Evolutionary conservation across 345 rosid species (phyloP).

Genomic region (Lepidium didymum): DNA sequence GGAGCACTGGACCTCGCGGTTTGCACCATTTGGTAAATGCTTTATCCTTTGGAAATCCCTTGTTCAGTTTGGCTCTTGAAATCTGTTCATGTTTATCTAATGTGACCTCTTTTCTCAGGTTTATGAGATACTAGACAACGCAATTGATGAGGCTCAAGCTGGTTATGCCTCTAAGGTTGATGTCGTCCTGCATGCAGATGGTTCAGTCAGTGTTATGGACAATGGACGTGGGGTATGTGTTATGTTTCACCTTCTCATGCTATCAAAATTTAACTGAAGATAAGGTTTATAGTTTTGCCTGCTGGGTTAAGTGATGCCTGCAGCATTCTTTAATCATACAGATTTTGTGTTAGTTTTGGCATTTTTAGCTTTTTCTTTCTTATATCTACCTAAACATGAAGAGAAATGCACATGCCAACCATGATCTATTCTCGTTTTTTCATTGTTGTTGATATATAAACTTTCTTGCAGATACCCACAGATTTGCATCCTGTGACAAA

Average conservation of each 20-base stretch:
- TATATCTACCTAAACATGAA: neutral
- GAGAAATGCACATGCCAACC: neutral
- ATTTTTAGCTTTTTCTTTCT: neutral
- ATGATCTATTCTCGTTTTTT: neutral
- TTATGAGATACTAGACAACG: slow-evolving; percentile 95
- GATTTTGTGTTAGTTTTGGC: neutral
- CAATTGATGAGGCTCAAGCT: slow-evolving; percentile 97
- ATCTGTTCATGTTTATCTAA: neutral
- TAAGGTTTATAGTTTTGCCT: neutral
- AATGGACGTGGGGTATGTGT: slow-evolving; percentile 96
- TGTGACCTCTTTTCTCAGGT: slow-evolving; percentile 44
- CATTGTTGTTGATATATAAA: slow-evolving; percentile 4
- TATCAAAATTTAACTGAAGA: neutral
- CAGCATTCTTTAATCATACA: neutral
- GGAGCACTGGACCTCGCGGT: slow-evolving; percentile 98
- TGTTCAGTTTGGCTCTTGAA: neutral
- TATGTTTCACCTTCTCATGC: slow-evolving; percentile 1
- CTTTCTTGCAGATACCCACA: slow-evolving; percentile 77
- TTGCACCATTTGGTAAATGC: slow-evolving; percentile 86
- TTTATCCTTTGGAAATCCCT: neutral
- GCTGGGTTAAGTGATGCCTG: neutral
- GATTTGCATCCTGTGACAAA: slow-evolving; percentile 92
- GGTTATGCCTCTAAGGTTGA: slow-evolving; percentile 79
- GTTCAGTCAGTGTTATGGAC: slow-evolving; percentile 83
- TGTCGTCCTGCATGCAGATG: slow-evolving; percentile 60